These are phyloP conservation scores for Henckelia pumila DNA, from an alignment of 257 asterid genomes.

Conservation along the genomic window DNA sequence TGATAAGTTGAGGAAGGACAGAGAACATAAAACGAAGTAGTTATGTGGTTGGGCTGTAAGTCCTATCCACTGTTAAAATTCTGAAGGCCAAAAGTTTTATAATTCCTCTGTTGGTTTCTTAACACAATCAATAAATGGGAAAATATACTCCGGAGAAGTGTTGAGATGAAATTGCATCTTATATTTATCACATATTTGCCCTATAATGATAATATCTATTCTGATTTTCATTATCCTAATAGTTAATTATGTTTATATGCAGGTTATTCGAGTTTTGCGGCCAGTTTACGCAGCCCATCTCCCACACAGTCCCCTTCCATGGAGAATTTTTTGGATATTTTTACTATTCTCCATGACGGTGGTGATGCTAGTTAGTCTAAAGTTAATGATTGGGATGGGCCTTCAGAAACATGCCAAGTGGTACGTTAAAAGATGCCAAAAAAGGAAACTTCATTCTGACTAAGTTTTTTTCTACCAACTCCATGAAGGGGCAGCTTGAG, in stretches of 20 bases:
- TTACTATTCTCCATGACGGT: constrained; percentile 58
- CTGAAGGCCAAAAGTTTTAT: neutral
- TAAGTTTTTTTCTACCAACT: constrained; percentile 33
- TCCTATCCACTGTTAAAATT: neutral
- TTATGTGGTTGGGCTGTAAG: neutral
- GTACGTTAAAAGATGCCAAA: constrained; percentile 76
- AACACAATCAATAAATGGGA: neutral
- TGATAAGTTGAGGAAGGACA: no score
- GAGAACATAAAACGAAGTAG: no score
- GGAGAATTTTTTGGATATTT: constrained; percentile 80
- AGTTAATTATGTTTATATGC: constrained; percentile 16
- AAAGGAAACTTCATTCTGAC: constrained; percentile 76
- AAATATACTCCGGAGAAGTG: neutral
- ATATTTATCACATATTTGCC: neutral
- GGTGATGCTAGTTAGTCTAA: constrained; percentile 88
- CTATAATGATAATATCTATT: neutral
- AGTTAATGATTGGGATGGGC: constrained; percentile 84
- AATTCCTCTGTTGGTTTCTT: neutral
- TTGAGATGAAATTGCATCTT: no score
- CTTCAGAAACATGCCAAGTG: constrained; percentile 77
- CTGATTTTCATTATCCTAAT: constrained; percentile 2
- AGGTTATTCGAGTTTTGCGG: constrained; percentile 82
- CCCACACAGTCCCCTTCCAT: constrained; percentile 63
- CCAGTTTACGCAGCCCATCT: constrained; percentile 93
- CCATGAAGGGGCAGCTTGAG: neutral